phyloP scores from a whole-genome alignment of 1,284 basidiomycete species.

The Wolfiporia cocos region DNA sequence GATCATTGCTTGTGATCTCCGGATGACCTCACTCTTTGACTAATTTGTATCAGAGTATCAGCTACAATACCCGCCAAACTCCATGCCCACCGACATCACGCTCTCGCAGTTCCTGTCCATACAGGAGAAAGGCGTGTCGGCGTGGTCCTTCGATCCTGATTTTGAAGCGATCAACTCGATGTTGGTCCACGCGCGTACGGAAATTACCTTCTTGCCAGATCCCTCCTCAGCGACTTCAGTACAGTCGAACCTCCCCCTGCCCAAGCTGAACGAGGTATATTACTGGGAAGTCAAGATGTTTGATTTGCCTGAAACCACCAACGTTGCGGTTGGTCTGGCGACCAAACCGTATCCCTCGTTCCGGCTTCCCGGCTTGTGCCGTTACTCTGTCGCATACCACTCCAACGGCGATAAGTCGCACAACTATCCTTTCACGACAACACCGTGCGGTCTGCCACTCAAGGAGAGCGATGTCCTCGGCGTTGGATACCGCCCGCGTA shows the following conservation, averaged over 20 bases:
- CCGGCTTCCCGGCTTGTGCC: conserved; percentile 83
- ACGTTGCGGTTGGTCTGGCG: conserved; percentile 83
- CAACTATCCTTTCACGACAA: conserved; percentile 92
- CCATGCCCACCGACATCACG: conserved; percentile 91
- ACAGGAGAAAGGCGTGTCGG: conserved; percentile 96
- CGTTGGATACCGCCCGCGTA: conserved; percentile 88
- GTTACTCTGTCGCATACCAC: conserved; percentile 94
- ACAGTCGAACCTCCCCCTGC: conserved; percentile 90
- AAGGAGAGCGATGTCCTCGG: conserved; percentile 95
- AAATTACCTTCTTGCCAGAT: conserved; percentile 94
- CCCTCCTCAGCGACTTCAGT: conserved; percentile 90
- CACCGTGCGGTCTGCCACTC: conserved; percentile 80
- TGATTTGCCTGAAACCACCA: conserved; percentile 82
- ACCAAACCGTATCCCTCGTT: conserved; percentile 95
- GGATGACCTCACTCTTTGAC: conserved; percentile 4
- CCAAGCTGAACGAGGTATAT: conserved; percentile 95
- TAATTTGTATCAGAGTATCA: conserved; percentile 68
- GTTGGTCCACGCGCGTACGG: conserved; percentile 88
- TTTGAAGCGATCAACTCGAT: conserved; percentile 89
- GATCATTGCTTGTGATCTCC: conserved; percentile 1
- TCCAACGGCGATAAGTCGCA: conserved; percentile 97
- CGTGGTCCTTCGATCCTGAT: conserved; percentile 96
- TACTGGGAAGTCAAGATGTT: conserved; percentile 99
- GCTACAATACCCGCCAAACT: conserved; percentile 87
- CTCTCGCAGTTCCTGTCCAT: conserved; percentile 95